These are phyloP conservation scores for Hygrocybe coccinea DNA, from an alignment of 768 basidiomycete genomes.

Conservation along the genomic window DNA sequence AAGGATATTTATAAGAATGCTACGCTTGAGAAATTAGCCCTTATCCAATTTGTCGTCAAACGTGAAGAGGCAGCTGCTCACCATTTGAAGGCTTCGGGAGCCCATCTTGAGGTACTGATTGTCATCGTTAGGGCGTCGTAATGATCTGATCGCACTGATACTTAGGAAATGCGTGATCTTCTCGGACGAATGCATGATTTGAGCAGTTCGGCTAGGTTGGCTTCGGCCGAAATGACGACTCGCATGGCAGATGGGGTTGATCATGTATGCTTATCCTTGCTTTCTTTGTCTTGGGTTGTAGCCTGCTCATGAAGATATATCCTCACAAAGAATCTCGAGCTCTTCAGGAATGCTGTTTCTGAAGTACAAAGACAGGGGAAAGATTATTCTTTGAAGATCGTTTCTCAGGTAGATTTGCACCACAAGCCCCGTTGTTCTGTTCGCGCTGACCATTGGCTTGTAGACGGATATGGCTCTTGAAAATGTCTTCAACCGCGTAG, in stretches of 20 bases:
- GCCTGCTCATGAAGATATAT: background rate
- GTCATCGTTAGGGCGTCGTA: background rate
- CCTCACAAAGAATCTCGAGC: background rate
- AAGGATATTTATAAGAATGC: conserved; percentile 63
- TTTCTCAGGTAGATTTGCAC: background rate
- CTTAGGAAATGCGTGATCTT: conserved; percentile 29
- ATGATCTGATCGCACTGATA: background rate
- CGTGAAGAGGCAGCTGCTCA: conserved; percentile 38
- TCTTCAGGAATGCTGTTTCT: background rate
- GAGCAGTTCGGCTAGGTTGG: background rate
- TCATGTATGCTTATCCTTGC: background rate
- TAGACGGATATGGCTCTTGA: conserved; percentile 6
- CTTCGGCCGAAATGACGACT: background rate
- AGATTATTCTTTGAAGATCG: background rate
- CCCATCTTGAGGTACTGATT: conserved; percentile 21
- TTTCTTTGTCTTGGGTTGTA: background rate
- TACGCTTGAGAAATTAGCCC: conserved; percentile 50
- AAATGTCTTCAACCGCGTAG: conserved; percentile 11
- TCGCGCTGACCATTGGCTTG: background rate
- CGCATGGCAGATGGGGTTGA: background rate
- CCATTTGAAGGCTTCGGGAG: conserved; percentile 28
- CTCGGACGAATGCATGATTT: conserved; percentile 11
- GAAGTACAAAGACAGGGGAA: background rate
- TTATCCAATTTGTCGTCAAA: conserved; percentile 43
- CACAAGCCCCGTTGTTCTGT: too few relatives aligned